Evolutionary conservation across 306 rosid genomes (phyloP).

Genomic region (Fagus crenata): DNA sequence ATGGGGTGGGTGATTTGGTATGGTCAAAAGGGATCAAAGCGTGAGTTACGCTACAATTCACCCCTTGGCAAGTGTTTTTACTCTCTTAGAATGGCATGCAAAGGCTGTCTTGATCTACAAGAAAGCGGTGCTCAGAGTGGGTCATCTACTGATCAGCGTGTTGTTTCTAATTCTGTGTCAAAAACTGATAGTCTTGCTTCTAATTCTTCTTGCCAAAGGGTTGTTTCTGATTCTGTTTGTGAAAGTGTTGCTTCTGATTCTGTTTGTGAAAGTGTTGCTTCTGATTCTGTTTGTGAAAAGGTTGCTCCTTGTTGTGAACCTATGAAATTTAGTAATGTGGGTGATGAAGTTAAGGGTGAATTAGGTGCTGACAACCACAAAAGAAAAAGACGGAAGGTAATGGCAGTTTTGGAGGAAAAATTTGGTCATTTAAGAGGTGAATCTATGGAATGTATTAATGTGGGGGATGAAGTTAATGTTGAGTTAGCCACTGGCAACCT

Average conservation of each 20-base stretch:
- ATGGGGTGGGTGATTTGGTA: constrained; percentile 59
- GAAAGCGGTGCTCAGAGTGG: constrained; percentile 6
- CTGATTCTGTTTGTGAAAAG: neutral
- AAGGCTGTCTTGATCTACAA: constrained; percentile 32
- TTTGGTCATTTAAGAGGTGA: no score
- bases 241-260: neutral
- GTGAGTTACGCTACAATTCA: constrained; percentile 56
- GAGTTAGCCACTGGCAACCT: no score
- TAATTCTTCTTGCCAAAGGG: neutral
- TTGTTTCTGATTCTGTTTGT: no score
- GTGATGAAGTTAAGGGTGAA: no score
- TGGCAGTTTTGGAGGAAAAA: no score
- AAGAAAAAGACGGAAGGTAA: no score
- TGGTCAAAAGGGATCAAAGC: constrained; percentile 20
- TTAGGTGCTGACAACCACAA: no score
- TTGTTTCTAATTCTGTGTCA: neutral
- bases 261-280: neutral
- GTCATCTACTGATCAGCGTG: neutral
- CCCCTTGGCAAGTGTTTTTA: constrained; percentile 44
- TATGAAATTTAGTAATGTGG: no score
- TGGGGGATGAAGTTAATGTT: no score
- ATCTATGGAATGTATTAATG: no score
- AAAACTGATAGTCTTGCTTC: neutral
- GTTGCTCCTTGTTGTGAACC: neutral
- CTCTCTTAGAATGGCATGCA: constrained; percentile 60